Evolutionary conservation across 2,329 filamentous ascomycete species (phyloP).

Genomic region (Westerdykella ornata): DNA sequence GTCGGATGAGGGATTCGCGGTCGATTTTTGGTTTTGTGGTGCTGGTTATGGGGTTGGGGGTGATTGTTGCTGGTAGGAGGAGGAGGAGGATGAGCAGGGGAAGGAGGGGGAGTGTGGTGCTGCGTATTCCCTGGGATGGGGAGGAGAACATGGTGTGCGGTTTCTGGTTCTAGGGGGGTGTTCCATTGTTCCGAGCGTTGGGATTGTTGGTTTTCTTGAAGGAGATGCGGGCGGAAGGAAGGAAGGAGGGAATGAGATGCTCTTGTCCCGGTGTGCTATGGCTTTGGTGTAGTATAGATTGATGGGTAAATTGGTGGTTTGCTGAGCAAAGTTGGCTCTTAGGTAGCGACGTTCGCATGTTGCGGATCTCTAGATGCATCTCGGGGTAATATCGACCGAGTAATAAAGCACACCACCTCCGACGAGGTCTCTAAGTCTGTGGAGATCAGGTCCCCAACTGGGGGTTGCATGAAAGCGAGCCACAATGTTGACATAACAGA

Average conservation of each 20-base stretch:
- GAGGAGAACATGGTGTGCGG: slow-evolving; percentile 8
- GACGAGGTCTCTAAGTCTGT: no score
- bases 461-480: no score
- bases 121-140: slow-evolving; percentile 1
- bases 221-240: neutral
- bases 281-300: slow-evolving; percentile 9
- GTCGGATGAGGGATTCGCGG: slow-evolving; percentile 23
- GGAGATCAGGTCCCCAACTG: no score
- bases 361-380: no score
- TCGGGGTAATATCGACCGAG: no score
- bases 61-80: slow-evolving; percentile 4
- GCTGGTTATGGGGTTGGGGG: neutral
- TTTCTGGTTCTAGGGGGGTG: no score
- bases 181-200: neutral
- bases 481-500: no score
- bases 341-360: no score
- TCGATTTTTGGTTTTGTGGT: slow-evolving; percentile 22
- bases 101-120: slow-evolving; percentile 4
- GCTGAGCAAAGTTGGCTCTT: no score
- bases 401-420: no score
- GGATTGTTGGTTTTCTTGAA: slow-evolving; percentile 4
- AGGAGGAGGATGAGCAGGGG: slow-evolving; percentile 3
- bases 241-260: neutral
- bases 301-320: slow-evolving; percentile 21
- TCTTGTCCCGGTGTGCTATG: slow-evolving; percentile 7